These are phyloP conservation scores for Penicillium sp. DNA, from an alignment of 2,329 filamentous ascomycete species.

Conservation along the genomic window DNA sequence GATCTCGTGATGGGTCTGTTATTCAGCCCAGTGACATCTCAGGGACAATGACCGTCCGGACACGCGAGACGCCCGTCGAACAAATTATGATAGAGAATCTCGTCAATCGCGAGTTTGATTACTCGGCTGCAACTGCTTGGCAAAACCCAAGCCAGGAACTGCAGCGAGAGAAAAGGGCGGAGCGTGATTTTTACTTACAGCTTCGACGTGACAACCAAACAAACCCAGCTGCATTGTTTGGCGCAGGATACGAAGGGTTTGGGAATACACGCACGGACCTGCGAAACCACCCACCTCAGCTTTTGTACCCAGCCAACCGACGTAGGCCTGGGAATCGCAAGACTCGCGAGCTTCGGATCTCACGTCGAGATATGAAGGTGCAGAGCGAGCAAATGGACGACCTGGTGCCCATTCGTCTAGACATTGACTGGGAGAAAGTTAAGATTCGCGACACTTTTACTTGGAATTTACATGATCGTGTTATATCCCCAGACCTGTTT, in stretches of 20 bases:
- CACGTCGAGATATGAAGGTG: conserved; percentile 74
- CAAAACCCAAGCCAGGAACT: conserved; percentile 58
- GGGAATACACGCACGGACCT: conserved; percentile 82
- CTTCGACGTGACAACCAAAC: conserved; percentile 60
- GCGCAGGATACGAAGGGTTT: conserved; percentile 79
- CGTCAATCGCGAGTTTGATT: conserved; percentile 62
- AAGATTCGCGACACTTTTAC: conserved; percentile 96
- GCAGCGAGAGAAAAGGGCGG: conserved; percentile 64
- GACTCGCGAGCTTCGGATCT: conserved; percentile 70
- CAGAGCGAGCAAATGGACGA: conserved; percentile 92
- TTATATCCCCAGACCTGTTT: conserved; percentile 77
- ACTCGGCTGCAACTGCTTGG: conserved; percentile 54
- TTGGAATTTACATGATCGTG: conserved; percentile 93
- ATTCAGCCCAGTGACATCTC: conserved; percentile 43
- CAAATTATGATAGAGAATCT: conserved; percentile 63
- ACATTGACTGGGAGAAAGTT: conserved; percentile 94
- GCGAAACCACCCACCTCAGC: conserved; percentile 61
- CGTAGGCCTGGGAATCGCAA: conserved; percentile 74
- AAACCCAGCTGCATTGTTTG: conserved; percentile 62
- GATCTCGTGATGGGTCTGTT: conserved; percentile 60
- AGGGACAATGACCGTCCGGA: conserved; percentile 32
- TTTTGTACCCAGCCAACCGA: conserved; percentile 79
- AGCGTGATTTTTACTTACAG: conserved; percentile 68
- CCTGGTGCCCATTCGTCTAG: conserved; percentile 83
- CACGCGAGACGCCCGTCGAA: conserved; percentile 45